Evolutionary conservation across 169 alveolate genomes (phyloP), one percentile per base, ranked within the genome.

Genomic region (Babesia ovis): DNA sequence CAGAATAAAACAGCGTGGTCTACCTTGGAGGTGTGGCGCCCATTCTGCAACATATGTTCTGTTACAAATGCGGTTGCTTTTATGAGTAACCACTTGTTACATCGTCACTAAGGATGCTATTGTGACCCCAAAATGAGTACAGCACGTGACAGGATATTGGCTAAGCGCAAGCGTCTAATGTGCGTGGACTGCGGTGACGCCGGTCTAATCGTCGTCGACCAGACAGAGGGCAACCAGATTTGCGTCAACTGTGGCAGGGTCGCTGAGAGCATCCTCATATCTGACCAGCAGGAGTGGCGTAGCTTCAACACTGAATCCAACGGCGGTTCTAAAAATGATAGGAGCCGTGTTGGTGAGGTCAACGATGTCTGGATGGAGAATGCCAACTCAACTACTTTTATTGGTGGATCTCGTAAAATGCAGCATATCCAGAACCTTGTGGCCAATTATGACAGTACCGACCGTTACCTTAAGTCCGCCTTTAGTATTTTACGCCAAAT

Each of bases 231-330:
- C 20, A 92, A 91, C 69, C 94, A 93, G 71, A 77, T 93, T 32
- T 93, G 97, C 71, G 77, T 89, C 59, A 81, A 81, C 27, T 93
- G 97, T 43, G 97, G 97, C 12, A 57, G 82, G 9, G 94, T 93
- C 20, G 79, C 94, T 34, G 97, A 93, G 60, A 83, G 68, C 56
- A 82, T 83, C 42, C 87, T 92, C 16, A 72, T 93, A 16, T 90
- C 91, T 16, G 97, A 93, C 18, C 95, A 93, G 58, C 96, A 93
- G 58, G 97, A 93, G 57, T 93, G 97, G 97, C 81, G 97, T n/a
- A 86, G 83, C 41, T 93, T 93, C 67, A 85, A 84, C 25, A 50
- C 87, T 1, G 92, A 85, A 29, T 45, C 84, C 18, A 91, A 58
- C 45, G 96, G 94, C 18, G 89, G 91, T 3, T 88, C 85, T 22